phyloP scores from a whole-genome alignment of 2,329 filamentous ascomycete species.

The Fusarium graminum region DNA sequence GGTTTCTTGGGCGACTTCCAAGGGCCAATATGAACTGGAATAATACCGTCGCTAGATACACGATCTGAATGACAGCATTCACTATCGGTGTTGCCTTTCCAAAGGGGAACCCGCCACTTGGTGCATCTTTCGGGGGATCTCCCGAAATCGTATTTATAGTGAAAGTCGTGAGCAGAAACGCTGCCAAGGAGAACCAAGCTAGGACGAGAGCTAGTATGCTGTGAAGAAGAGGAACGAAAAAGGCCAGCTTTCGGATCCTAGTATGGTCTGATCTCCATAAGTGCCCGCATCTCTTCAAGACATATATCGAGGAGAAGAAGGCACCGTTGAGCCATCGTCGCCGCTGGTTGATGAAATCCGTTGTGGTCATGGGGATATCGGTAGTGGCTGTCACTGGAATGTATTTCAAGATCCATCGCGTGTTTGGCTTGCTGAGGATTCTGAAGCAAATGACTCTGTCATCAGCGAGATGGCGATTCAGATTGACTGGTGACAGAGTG shows the following conservation, averaged over 20 bases:
- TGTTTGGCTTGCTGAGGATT: too few species aligned
- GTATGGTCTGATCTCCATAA: neutral
- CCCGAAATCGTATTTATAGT: constrained; percentile 27
- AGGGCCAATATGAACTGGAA: constrained; percentile 32
- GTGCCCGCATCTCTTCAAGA: constrained; percentile 5
- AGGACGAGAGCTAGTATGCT: constrained; percentile 14
- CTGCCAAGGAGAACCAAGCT: constrained; percentile 24
- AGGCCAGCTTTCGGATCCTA: neutral
- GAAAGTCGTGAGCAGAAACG: constrained; percentile 15
- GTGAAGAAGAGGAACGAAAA: constrained; percentile 8
- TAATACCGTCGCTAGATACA: constrained; percentile 9
- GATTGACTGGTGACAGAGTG: too few species aligned
- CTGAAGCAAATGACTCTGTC: too few species aligned
- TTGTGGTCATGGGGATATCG: too few species aligned
- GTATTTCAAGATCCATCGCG: too few species aligned
- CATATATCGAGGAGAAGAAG: constrained; percentile 12
- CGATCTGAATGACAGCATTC: constrained; percentile 2
- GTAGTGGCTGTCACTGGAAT: too few species aligned
- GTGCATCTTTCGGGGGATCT: neutral
- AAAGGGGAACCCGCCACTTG: constrained; percentile 15
- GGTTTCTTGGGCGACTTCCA: constrained; percentile 11
- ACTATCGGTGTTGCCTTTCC: constrained; percentile 21
- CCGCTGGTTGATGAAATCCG: constrained; percentile 5
- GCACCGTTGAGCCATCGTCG: constrained; percentile 16
- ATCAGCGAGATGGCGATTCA: too few species aligned